Evolutionary conservation across 2,329 filamentous ascomycete genomes (phyloP).

Genomic region (Colletotrichum caudatum): DNA sequence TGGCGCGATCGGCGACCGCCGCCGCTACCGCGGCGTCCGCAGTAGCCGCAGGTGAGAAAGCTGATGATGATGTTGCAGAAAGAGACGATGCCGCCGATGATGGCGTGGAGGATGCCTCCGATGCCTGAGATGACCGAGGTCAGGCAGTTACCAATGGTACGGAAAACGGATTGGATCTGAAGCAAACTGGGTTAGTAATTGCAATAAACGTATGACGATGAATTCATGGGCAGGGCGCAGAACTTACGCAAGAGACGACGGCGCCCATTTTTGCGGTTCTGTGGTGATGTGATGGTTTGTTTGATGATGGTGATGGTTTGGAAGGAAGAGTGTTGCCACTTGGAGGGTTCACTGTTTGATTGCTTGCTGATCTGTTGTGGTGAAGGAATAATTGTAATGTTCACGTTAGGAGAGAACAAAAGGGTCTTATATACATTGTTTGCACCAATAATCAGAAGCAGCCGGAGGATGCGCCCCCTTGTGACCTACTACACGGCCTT

Average conservation of each 20-base stretch:
- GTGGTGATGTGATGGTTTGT: constrained; percentile 45
- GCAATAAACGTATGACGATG: constrained; percentile 34
- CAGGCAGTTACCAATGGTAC: constrained; percentile 73
- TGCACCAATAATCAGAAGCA: constrained; percentile 1
- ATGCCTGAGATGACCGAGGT: constrained; percentile 78
- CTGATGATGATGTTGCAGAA: constrained; percentile 75
- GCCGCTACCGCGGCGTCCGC: constrained; percentile 47
- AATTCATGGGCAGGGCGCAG: neutral
- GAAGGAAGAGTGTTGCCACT: neutral
- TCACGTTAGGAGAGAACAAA: neutral
- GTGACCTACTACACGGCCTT: constrained; percentile 30
- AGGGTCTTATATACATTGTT: constrained; percentile 31
- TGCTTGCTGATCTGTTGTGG: constrained; percentile 9
- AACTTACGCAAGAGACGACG: constrained; percentile 84
- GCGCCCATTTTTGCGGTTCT: constrained; percentile 75
- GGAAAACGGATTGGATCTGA: constrained; percentile 70
- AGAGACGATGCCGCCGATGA: constrained; percentile 74
- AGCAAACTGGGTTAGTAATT: constrained; percentile 24
- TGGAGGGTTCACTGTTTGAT: neutral
- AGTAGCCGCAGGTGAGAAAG: constrained; percentile 70
- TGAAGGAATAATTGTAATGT: neutral
- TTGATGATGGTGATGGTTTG: constrained; percentile 21
- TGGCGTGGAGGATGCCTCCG: constrained; percentile 72
- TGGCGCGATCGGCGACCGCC: constrained; percentile 47
- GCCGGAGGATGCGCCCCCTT: constrained; percentile 11